Evolutionary conservation across 2,329 filamentous ascomycete genomes (phyloP), one percentile per base, ranked within the genome.

Genomic region (Pyricularia grisea): DNA sequence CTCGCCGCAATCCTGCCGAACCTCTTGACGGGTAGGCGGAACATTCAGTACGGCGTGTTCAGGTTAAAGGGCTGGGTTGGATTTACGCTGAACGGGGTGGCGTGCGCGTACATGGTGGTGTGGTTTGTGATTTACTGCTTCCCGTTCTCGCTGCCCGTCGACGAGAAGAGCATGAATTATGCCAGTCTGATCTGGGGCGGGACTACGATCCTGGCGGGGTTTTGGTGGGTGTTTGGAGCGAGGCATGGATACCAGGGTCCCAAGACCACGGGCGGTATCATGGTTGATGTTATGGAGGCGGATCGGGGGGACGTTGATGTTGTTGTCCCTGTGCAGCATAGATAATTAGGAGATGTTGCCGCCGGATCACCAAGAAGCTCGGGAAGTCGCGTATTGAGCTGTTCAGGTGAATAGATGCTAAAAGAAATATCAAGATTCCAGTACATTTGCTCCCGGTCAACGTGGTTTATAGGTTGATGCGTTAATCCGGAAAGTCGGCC

Each of bases 91-190:
- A 84, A 85, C 67, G 76, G 77, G 9, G 70, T 85, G 0, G 79
- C 83, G 3, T 82, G 83, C 70, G 73, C 76, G 0, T 90, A 88
- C 73, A 87, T 89, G 71, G 71, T 82, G 3, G 82, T 84, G 0
- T 88, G 86, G 74, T 81, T 87, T 27, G 83, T 89, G 14, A 85
- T 90, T 65, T 90, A 86, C 75, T 88, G 85, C 74, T 89, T 85
- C 73, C 83, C 84, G 0, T 80, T 79, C 69, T 74, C 78, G 0
- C 70, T 81, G 65, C 83, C 84, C 0, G 78, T 78, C 0, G 76
- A 75, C 0, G 78, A 77, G 1, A 71, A 73, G 12, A 79, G 76
- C 28, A 86, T 86, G 84, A 86, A 86, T 73, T 86, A 80, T 69
- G 74, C 79, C 10, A 79, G 76, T 20, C 69, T 84, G 23, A 83